phyloP scores from a whole-genome alignment of 2,329 filamentous ascomycete species.

The Talaromyces funiculosus region DNA sequence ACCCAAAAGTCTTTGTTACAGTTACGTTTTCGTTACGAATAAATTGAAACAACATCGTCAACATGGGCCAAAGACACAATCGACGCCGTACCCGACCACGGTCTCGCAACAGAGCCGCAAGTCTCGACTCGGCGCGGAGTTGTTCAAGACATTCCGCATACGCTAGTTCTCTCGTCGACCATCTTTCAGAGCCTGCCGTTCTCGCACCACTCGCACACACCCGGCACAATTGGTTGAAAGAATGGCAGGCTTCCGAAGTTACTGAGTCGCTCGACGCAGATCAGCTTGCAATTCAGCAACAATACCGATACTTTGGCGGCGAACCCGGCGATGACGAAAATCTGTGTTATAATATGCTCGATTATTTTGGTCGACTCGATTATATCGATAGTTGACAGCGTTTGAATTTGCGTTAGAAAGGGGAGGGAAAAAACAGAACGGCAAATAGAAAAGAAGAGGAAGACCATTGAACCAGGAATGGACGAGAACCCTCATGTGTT shows the following conservation, averaged over 20 bases:
- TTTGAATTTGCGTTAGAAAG: neutral
- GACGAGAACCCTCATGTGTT: neutral
- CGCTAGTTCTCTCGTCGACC: constrained; percentile 15
- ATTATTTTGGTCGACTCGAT: constrained; percentile 46
- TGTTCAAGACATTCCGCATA: constrained; percentile 9
- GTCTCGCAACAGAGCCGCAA: constrained; percentile 28
- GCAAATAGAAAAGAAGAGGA: neutral
- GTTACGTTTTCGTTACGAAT: neutral
- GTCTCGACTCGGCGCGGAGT: constrained; percentile 14
- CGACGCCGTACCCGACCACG: constrained; percentile 40
- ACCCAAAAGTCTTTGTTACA: neutral
- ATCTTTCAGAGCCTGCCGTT: constrained; percentile 18
- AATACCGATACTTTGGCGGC: constrained; percentile 42
- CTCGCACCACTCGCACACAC: constrained; percentile 29
- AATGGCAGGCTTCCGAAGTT: constrained; percentile 36
- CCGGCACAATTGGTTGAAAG: constrained; percentile 39
- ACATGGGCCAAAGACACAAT: constrained; percentile 45
- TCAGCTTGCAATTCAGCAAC: constrained; percentile 29
- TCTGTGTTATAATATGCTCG: constrained; percentile 46
- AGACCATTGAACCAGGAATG: neutral
- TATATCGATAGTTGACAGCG: constrained; percentile 34
- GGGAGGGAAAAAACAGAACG: too few relatives aligned
- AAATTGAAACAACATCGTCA: neutral
- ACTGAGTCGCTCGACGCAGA: constrained; percentile 22
- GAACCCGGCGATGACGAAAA: constrained; percentile 40